Percentiles rank a stretch among this genome's conserved stretches.
Evolutionary conservation across 2,329 filamentous ascomycete genomes (phyloP).

Genomic region (Falciphora oryzae): DNA sequence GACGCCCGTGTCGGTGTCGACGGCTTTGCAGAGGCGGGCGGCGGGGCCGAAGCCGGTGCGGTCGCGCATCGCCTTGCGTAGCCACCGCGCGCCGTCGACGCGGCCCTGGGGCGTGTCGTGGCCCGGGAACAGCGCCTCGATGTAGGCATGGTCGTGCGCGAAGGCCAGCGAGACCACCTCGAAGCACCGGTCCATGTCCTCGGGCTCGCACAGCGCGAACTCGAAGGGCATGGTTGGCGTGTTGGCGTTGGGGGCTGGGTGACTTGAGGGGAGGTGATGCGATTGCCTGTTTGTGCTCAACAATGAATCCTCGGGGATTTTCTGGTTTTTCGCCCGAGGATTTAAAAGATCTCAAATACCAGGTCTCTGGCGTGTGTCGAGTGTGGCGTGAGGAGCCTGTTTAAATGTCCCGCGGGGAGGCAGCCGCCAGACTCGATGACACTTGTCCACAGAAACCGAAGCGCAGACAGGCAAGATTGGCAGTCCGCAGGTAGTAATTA

Average conservation of each 20-base stretch:
- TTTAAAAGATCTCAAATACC: neutral
- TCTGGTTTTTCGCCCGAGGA: neutral
- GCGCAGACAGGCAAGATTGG: neutral
- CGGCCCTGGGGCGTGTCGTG: constrained; percentile 4
- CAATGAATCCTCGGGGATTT: too few species aligned
- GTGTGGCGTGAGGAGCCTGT: too few species aligned
- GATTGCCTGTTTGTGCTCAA: too few species aligned
- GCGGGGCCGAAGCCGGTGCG: neutral
- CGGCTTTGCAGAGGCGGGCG: constrained; percentile 4
- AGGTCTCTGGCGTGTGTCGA: too few species aligned
- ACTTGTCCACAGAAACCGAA: neutral
- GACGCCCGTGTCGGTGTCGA: constrained; percentile 3
- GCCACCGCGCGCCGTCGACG: neutral
- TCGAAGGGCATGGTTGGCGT: neutral
- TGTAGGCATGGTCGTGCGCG: constrained; percentile 2
- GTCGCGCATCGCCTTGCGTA: neutral
- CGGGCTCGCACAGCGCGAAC: constrained; percentile 1
- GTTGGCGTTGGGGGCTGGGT: too few species aligned
- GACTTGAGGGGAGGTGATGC: too few species aligned
- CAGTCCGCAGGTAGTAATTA: neutral
- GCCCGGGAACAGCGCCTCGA: constrained; percentile 4
- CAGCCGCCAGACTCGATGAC: neutral
- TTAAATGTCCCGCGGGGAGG: too few species aligned
- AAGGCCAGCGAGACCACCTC: constrained; percentile 5
- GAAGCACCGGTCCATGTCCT: constrained; percentile 8